Evolutionary conservation across 495 filamentous ascomycete genomes (phyloP), one percentile per base, ranked within the genome.

Genomic region (Melanomma pulvis-pyrius): DNA sequence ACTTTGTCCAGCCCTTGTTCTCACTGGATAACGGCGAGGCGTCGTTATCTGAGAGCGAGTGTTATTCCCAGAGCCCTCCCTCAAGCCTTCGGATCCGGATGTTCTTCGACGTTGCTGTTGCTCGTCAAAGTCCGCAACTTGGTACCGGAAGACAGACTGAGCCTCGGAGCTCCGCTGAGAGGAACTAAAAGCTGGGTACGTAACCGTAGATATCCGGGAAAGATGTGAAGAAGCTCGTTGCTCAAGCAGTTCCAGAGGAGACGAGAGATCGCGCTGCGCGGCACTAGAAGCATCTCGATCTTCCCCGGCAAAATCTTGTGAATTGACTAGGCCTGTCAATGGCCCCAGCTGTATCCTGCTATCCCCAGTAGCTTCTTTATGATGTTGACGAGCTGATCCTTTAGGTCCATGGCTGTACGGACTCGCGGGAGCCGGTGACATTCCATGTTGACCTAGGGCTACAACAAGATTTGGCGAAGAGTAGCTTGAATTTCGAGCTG

Each of bases 211-310:
- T 13, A 64, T 56, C 8, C 54, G 47, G 22, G 46, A 34, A 1
- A 61, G 55, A n/a, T 65, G 51, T 7, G 64, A 56, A 19, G 26
- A 22, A 19, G 64, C 69, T 5, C 69, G 64, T 68, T 60, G 59
- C 48, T 63, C 41, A 15, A 71, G 53, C 2, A 68, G 32, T 19
- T 68, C 65, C 11, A 71, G 50, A 22, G 69, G 69, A 36, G 69
- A 71, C 29, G 61, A 53, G 6, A 71, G 56, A 39, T 71, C 54
- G 7, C 60, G 52, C 41, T 29, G 34, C 7, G 57, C 60, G 9
- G 63, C 69, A 29, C 22, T 34, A 0, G 41, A 11, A 24, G 69
- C 64, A 25, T 63, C 60, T 53, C 54, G 52, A 28, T 58, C n/a
- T 15, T 47, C 46, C 3, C 30, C 32, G 9, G 50, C 28, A 19